Evolutionary conservation across 306 rosid genomes (phyloP), one percentile per base, ranked within the genome.

Genomic region (Sophora flavescens): DNA sequence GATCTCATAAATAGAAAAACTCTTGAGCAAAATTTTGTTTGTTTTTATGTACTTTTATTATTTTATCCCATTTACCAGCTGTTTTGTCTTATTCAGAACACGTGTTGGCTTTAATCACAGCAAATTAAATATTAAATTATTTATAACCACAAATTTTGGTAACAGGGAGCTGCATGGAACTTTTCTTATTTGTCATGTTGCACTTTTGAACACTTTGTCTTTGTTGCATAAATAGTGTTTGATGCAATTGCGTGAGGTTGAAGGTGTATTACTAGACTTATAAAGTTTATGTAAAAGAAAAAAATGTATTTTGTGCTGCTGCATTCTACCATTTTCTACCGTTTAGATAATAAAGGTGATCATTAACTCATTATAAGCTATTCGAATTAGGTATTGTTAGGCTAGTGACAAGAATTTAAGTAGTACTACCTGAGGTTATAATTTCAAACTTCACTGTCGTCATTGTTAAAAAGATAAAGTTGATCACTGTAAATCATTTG

Each of bases 21-120:
- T 52, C 14, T 3, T 16, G 39, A 26, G 7, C 38, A 47, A 32
- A 11, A 45, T 54, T 48, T 51, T 45, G 36, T 77, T 62, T 52
- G 82, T 50, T 76, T 38, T 45, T 57, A n/a, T 48, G 74, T 77
- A 15, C 64, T 73, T 73, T 76, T 71, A 78, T 77, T 78, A 45
- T 60, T 57, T 56, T 0, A 70, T 72, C 66, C 5, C 70, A 50
- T 51, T 39, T 47, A 63, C 75, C 77, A 45, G 78, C 70, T 32
- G 53, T 52, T 73, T 87, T 53, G 76, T 77, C 75, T 72, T 30
- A 58, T 77, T 77, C 13, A 17, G 56, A 47, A 72, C 80, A 47
- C 10, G 65, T 47, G 79, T 39, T 70, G 59, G 4, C 28, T 44
- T 76, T 63, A 10, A 36, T 76, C 69, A 76, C 38, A 0, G 3